Conservation (phyloP, 305 asterid species). For the Fraxinus greggii region DNA sequence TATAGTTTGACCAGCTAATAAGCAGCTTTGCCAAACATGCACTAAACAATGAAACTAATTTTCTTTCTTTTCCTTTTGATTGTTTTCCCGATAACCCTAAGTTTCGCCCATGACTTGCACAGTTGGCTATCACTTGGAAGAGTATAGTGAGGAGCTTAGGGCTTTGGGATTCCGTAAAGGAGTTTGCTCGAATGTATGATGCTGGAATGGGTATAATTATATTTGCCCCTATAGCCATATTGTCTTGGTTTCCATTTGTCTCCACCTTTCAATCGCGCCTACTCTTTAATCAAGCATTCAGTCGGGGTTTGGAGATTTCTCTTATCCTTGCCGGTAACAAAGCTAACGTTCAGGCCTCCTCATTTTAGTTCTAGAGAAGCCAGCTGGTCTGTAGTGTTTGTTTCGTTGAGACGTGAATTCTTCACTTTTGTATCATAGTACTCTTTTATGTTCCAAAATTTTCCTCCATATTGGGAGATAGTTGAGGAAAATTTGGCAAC, state of each 20-base stretch:
- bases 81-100: neutral
- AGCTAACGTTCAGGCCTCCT: constrained; percentile 72
- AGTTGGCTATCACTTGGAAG: constrained; percentile 93
- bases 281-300: constrained; percentile 98
- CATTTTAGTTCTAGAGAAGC: constrained; percentile 34
- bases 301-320: constrained; percentile 98
- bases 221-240: constrained; percentile 80
- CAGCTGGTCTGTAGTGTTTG: neutral
- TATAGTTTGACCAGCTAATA: neutral
- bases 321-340: constrained; percentile 98
- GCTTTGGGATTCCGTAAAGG: constrained; percentile 94
- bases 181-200: constrained; percentile 95
- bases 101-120: constrained; percentile 13
- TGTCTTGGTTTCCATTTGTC: constrained; percentile 96
- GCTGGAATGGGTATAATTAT: constrained; percentile 96
- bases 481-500: neutral
- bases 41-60: neutral
- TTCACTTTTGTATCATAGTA: neutral
- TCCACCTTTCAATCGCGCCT: constrained; percentile 98
- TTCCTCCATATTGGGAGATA: neutral
- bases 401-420: neutral
- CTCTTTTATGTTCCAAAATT: neutral
- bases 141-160: constrained; percentile 69
- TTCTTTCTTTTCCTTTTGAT: neutral
- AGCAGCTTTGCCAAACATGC: neutral